These are phyloP conservation scores for Backusella circina DNA, from an alignment of 192 early-diverging fungal genomes.

Conservation along the genomic window DNA sequence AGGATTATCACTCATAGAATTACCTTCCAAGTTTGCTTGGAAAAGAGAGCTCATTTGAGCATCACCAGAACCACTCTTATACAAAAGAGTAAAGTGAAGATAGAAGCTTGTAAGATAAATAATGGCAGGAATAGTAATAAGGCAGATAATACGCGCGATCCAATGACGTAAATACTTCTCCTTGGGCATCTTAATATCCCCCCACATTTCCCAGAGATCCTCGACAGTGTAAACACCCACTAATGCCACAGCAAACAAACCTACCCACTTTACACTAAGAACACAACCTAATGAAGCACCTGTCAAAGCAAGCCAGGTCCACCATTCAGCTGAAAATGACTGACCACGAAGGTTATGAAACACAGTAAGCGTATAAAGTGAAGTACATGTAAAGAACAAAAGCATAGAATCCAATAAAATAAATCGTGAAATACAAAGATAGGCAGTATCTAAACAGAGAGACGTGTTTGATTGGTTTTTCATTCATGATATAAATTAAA, in stretches of 20 bases:
- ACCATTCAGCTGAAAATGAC: slow-evolving; percentile 87
- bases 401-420: slow-evolving; percentile 96
- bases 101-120: slow-evolving; percentile 85
- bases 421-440: slow-evolving; percentile 79
- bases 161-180: slow-evolving; percentile 78
- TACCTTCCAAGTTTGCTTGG: slow-evolving; percentile 86
- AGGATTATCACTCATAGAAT: slow-evolving; percentile 75
- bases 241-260: slow-evolving; percentile 86
- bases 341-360: slow-evolving; percentile 40
- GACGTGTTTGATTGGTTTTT: neutral
- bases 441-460: slow-evolving; percentile 59
- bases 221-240: slow-evolving; percentile 91
- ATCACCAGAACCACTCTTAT: slow-evolving; percentile 83
- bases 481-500: neutral
- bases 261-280: slow-evolving; percentile 91
- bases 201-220: slow-evolving; percentile 89
- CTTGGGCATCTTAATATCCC: slow-evolving; percentile 66
- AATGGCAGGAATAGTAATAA: slow-evolving; percentile 79
- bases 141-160: slow-evolving; percentile 70
- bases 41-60: slow-evolving; percentile 98
- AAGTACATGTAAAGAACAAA: slow-evolving; percentile 79
- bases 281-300: slow-evolving; percentile 80
- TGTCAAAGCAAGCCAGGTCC: slow-evolving; percentile 80
- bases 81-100: slow-evolving; percentile 88
- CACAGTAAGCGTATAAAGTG: slow-evolving; percentile 62